Conservation (phyloP, 306 rosid genomes). For the Cucumis melo region DNA sequence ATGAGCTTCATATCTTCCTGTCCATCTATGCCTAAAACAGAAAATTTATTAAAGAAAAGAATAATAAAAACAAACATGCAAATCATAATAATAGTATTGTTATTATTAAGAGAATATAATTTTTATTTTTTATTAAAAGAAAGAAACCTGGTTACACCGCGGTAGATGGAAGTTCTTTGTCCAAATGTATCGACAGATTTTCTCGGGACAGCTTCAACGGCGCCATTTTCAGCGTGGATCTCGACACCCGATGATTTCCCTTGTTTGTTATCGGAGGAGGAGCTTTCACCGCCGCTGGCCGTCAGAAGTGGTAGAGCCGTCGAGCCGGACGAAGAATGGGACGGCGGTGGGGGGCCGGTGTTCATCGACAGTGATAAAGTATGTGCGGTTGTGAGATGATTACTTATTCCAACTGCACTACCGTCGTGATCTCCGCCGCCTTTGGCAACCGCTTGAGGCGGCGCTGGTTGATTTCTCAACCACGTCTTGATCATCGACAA, state of each 20-base stretch:
- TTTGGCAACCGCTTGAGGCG: conserved; percentile 10
- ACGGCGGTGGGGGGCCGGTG: conserved; percentile 39
- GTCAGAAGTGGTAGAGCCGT: conserved; percentile 26
- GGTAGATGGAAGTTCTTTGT: conserved; percentile 89
- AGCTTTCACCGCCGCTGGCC: conserved; percentile 20
- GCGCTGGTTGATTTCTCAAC: conserved; percentile 63
- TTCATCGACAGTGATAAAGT: conserved; percentile 72
- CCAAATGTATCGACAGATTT: conserved; percentile 82
- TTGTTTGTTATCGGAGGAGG: conserved; percentile 46
- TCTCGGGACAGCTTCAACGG: conserved; percentile 32
- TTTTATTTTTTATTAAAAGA: too few relatives aligned
- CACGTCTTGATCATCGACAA: conserved; percentile 83
- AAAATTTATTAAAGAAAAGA: not conserved
- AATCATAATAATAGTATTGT: not conserved
- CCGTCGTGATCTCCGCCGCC: conserved; percentile 4
- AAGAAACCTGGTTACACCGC: conserved; percentile 78
- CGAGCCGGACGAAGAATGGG: conserved; percentile 21
- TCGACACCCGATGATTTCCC: not conserved
- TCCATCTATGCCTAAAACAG: conserved; percentile 71
- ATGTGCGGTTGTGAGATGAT: conserved; percentile 19
- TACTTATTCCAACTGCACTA: not conserved
- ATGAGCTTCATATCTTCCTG: conserved; percentile 94
- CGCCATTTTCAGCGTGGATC: conserved; percentile 17
- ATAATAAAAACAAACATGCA: not conserved
- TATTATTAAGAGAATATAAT: too few relatives aligned